These are phyloP conservation scores for Primulina tabacum DNA, from an alignment of 257 asterid species.

Conservation along the genomic window DNA sequence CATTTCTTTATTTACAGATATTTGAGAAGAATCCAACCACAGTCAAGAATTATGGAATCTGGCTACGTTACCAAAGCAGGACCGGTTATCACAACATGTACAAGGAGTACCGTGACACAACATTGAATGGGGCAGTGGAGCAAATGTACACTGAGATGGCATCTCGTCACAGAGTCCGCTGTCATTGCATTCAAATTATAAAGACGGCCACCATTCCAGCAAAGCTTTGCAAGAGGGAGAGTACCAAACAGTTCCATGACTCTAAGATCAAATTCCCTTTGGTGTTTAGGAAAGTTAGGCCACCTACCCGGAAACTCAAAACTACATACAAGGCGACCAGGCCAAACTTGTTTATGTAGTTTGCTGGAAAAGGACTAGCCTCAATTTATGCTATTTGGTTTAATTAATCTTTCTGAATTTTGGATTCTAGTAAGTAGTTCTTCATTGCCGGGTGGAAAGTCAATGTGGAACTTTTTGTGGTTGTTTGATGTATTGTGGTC, in stretches of 20 bases:
- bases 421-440: neutral
- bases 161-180: constrained; percentile 55
- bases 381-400: neutral
- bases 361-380: constrained; percentile 8
- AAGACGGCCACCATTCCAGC: constrained; percentile 52
- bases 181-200: constrained; percentile 49
- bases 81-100: constrained; percentile 58
- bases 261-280: constrained; percentile 54
- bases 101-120: constrained; percentile 56
- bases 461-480: neutral
- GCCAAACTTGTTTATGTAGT: constrained; percentile 61
- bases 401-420: neutral
- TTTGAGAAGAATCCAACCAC: constrained; percentile 56
- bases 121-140: constrained; percentile 50
- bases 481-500: neutral
- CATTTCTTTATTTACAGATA: constrained; percentile 23
- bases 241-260: constrained; percentile 51
- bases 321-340: constrained; percentile 73
- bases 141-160: constrained; percentile 64
- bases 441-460: too few species aligned
- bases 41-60: constrained; percentile 47
- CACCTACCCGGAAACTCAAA: constrained; percentile 73
- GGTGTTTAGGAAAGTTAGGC: constrained; percentile 61
- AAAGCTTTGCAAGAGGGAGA: constrained; percentile 58
- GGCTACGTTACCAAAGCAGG: constrained; percentile 54